Percentiles rank a stretch among this genome's conserved stretches.
These are phyloP conservation scores for Byssochlamys sp. DNA, from an alignment of 2,329 filamentous ascomycete genomes.

Conservation along the genomic window DNA sequence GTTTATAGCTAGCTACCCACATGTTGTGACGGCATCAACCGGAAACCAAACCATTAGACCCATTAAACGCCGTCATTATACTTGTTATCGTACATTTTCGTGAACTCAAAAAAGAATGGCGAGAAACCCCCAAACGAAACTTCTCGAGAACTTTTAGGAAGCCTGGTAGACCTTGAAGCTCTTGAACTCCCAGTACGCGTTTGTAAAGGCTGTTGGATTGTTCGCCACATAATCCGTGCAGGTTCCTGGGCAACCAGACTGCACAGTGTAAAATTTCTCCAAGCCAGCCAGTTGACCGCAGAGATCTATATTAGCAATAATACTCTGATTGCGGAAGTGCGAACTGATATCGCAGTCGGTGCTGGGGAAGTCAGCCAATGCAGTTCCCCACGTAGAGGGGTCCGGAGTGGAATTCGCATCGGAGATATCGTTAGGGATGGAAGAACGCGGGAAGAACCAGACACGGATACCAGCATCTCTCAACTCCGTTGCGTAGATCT, in stretches of 20 bases:
- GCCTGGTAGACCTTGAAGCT: conserved; percentile 50
- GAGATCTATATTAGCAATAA: conserved; percentile 57
- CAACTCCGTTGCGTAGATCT: conserved; percentile 53
- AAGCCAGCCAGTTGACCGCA: conserved; percentile 48
- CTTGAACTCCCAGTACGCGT: conserved; percentile 58
- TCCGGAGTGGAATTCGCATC: conserved; percentile 42
- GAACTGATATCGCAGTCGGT: conserved; percentile 51
- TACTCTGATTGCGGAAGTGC: conserved; percentile 57
- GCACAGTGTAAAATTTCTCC: conserved; percentile 20
- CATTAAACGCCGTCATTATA: not conserved
- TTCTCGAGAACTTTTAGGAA: not conserved
- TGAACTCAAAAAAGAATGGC: not conserved
- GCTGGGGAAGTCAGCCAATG: conserved; percentile 55
- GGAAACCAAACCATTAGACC: not conserved
- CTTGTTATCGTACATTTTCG: not conserved
- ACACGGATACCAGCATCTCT: conserved; percentile 52
- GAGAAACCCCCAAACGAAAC: not conserved
- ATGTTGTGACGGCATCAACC: not conserved
- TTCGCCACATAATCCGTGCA: conserved; percentile 51
- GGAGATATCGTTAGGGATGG: conserved; percentile 46
- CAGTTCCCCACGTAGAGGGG: conserved; percentile 52
- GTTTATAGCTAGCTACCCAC: not conserved
- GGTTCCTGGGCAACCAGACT: conserved; percentile 40
- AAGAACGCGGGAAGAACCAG: conserved; percentile 49
- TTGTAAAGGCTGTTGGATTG: conserved; percentile 46